A percentile compares a stretch with the other conserved stretches of the same genome.
Evolutionary conservation across 371 early-diverging fungal species (phyloP).

Genomic region (Mucor piriformis): DNA sequence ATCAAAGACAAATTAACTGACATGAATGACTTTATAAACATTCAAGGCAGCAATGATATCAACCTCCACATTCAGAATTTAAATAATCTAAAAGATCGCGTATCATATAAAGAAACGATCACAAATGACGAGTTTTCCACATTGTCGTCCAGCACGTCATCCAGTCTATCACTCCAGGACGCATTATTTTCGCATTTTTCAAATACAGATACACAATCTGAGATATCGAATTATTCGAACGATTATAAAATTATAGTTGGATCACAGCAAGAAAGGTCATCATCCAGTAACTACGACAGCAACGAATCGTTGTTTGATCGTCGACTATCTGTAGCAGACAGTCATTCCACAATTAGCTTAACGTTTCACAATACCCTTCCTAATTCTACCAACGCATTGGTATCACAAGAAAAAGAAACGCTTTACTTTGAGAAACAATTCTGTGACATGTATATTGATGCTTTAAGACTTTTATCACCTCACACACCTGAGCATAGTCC

Average conservation of each 20-base stretch:
- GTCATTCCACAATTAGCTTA: neutral
- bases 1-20: slow-evolving; percentile 5
- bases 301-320: slow-evolving; percentile 7
- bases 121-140: slow-evolving; percentile 17
- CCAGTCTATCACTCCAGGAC: slow-evolving; percentile 21
- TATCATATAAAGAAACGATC: neutral
- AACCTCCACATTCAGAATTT: slow-evolving; percentile 1
- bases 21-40: slow-evolving; percentile 13
- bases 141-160: slow-evolving; percentile 17
- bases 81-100: neutral
- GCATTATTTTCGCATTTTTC: slow-evolving; percentile 28
- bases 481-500: slow-evolving; percentile 4
- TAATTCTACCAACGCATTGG: neutral
- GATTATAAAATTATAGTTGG: slow-evolving; percentile 23
- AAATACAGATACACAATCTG: slow-evolving; percentile 20
- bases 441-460: slow-evolving; percentile 6
- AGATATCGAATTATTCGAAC: slow-evolving; percentile 14
- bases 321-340: neutral
- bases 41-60: slow-evolving; percentile 1
- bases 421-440: slow-evolving; percentile 2
- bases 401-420: neutral
- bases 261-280: slow-evolving; percentile 1
- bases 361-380: neutral
- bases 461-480: slow-evolving; percentile 1
- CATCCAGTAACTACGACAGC: neutral